phyloP scores from a whole-genome alignment of 1,284 basidiomycete genomes.

The Trametes hirsuta region DNA sequence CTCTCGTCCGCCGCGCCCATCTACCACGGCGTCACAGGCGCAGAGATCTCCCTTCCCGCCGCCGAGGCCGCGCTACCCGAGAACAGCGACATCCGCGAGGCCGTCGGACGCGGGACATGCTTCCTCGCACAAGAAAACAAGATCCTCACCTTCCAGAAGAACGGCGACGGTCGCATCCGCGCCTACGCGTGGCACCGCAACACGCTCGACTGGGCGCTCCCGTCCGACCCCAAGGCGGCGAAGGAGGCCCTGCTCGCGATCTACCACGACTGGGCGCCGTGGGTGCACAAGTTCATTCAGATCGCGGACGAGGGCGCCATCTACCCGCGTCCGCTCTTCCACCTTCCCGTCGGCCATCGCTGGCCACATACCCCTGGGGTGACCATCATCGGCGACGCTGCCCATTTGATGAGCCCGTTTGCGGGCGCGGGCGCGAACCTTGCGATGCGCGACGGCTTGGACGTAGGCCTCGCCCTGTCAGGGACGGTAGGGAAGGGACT shows the following conservation, averaged over 20 bases:
- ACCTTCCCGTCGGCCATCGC: conserved; percentile 12
- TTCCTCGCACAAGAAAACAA: neutral
- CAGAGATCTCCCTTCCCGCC: conserved; percentile 9
- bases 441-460: conserved; percentile 34
- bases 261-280: conserved; percentile 15
- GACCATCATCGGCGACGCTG: conserved; percentile 47
- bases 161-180: conserved; percentile 16
- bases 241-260: conserved; percentile 7
- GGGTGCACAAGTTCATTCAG: conserved; percentile 14
- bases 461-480: conserved; percentile 28
- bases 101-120: conserved; percentile 6
- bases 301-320: conserved; percentile 11
- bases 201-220: conserved; percentile 1
- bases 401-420: conserved; percentile 51
- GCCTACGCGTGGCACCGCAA: conserved; percentile 11
- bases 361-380: conserved; percentile 15
- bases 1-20: conserved; percentile 4
- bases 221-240: conserved; percentile 6
- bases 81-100: conserved; percentile 4
- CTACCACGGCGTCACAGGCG: conserved; percentile 11
- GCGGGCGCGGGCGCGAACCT: conserved; percentile 49
- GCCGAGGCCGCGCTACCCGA: conserved; percentile 1
- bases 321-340: conserved; percentile 16
- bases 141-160: conserved; percentile 8
- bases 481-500: conserved; percentile 1